These are phyloP conservation scores for Theobroma grandiflorum DNA, from an alignment of 441 rosid species.

Conservation along the genomic window DNA sequence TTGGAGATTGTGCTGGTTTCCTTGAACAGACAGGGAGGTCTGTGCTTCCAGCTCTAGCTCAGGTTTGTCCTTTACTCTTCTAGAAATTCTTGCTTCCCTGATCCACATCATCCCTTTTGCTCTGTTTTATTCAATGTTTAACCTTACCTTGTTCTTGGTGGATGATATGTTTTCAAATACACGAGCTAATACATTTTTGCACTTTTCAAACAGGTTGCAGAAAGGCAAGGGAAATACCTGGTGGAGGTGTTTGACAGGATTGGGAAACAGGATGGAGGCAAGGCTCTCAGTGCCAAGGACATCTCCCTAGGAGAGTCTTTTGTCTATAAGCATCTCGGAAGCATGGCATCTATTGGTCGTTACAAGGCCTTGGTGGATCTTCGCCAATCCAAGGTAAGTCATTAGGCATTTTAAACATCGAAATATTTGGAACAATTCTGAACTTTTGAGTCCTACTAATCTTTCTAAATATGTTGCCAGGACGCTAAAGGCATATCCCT, in stretches of 20 bases:
- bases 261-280: slow-evolving; percentile 73
- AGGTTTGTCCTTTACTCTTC: slow-evolving; percentile 47
- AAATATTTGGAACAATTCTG: neutral
- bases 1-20: slow-evolving; percentile 95
- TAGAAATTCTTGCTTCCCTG: neutral
- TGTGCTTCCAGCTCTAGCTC: slow-evolving; percentile 94
- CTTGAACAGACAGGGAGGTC: slow-evolving; percentile 82
- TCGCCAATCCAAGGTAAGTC: slow-evolving; percentile 77
- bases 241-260: slow-evolving; percentile 63
- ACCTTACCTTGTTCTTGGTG: neutral
- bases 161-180: neutral
- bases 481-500: slow-evolving; percentile 77
- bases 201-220: slow-evolving; percentile 70
- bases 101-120: neutral
- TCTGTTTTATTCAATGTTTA: neutral
- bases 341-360: slow-evolving; percentile 93
- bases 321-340: slow-evolving; percentile 85
- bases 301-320: slow-evolving; percentile 72
- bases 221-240: slow-evolving; percentile 89
- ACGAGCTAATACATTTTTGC: neutral
- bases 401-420: neutral
- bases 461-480: slow-evolving; percentile 37
- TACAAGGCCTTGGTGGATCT: slow-evolving; percentile 92
- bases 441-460: neutral
- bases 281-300: slow-evolving; percentile 58